A percentile compares a stretch with the other conserved stretches of the same genome.
Conservation (phyloP, 2,329 filamentous ascomycete species). For the Didymella exigua region DNA sequence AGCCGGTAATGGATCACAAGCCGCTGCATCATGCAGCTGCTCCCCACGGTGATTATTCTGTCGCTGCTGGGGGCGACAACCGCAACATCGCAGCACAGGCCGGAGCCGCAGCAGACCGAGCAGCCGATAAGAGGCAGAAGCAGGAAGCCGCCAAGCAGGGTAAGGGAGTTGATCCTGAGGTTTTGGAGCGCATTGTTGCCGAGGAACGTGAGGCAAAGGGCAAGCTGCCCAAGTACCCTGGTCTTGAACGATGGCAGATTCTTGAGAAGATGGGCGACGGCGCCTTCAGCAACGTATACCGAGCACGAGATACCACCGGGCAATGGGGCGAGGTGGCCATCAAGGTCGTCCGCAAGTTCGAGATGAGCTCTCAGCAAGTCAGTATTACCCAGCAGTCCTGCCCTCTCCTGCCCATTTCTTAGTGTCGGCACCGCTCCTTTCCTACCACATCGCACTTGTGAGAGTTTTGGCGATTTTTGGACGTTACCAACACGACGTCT, state of each 20-base stretch:
- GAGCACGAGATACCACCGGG: conserved; percentile 76
- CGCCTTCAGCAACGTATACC: conserved; percentile 98
- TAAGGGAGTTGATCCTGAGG: conserved; percentile 62
- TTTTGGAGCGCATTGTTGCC: conserved; percentile 83
- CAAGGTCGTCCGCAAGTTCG: conserved; percentile 98
- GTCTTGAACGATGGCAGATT: conserved; percentile 82
- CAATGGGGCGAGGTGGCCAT: conserved; percentile 84
- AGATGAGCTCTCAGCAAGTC: conserved; percentile 99
- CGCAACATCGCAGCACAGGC: conserved; percentile 72
- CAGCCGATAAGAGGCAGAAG: conserved; percentile 66
- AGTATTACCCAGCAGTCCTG: conserved; percentile 54
- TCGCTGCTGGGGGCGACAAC: conserved; percentile 65
- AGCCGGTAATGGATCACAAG: conserved; percentile 63
- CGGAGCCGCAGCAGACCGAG: conserved; percentile 67
- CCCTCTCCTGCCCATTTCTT: conserved; percentile 40
- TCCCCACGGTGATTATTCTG: conserved; percentile 63
- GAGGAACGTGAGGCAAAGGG: conserved; percentile 87
- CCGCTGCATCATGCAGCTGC: conserved; percentile 59
- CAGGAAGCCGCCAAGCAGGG: conserved; percentile 56
- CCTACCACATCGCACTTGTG: conserved; percentile 29
- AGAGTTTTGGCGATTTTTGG: conserved; percentile 36
- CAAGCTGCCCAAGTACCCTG: conserved; percentile 85
- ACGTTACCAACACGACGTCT: conserved; percentile 57
- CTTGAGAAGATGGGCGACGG: conserved; percentile 98
- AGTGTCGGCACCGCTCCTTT: conserved; percentile 37